Conservation (phyloP, 306 rosid genomes). For the Inga laurina region DNA sequence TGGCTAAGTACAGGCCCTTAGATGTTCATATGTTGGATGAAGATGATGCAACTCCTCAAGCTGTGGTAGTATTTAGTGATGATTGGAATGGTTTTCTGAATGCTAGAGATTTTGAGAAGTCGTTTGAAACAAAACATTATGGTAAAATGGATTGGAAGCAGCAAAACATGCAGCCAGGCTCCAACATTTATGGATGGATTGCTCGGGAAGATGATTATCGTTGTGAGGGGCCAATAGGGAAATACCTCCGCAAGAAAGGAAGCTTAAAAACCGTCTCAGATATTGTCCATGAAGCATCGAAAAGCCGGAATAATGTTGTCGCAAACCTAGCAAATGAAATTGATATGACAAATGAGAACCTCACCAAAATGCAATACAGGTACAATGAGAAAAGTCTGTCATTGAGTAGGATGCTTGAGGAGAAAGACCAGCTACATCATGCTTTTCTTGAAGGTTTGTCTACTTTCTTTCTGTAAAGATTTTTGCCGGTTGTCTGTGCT, state of each 20-base stretch:
- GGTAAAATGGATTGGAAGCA: slow-evolving; percentile 71
- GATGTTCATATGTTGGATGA: slow-evolving; percentile 43
- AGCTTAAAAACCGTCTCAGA: slow-evolving; percentile 76
- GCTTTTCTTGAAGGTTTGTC: slow-evolving; percentile 75
- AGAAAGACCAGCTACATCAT: slow-evolving; percentile 75
- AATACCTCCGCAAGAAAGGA: slow-evolving; percentile 77
- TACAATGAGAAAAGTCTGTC: slow-evolving; percentile 81
- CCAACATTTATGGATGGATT: slow-evolving; percentile 78
- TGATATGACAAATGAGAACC: slow-evolving; percentile 69
- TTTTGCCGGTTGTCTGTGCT: slow-evolving; percentile 5
- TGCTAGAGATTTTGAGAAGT: slow-evolving; percentile 73
- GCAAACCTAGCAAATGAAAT: slow-evolving; percentile 65
- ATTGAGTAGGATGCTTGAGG: slow-evolving; percentile 80
- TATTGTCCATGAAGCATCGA: slow-evolving; percentile 73
- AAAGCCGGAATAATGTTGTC: slow-evolving; percentile 63
- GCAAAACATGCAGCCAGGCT: slow-evolving; percentile 38
- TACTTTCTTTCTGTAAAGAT: slow-evolving; percentile 23
- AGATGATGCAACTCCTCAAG: slow-evolving; percentile 42
- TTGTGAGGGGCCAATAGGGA: slow-evolving; percentile 70
- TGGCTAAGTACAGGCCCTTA: slow-evolving; percentile 57
- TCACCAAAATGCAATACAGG: slow-evolving; percentile 60
- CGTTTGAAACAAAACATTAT: slow-evolving; percentile 49
- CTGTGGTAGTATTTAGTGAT: slow-evolving; percentile 55
- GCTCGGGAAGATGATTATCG: slow-evolving; percentile 81
- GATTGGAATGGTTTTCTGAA: slow-evolving; percentile 86